These are phyloP conservation scores for Hypoxylon sp. DNA, from an alignment of 2,329 filamentous ascomycete genomes.

Conservation along the genomic window DNA sequence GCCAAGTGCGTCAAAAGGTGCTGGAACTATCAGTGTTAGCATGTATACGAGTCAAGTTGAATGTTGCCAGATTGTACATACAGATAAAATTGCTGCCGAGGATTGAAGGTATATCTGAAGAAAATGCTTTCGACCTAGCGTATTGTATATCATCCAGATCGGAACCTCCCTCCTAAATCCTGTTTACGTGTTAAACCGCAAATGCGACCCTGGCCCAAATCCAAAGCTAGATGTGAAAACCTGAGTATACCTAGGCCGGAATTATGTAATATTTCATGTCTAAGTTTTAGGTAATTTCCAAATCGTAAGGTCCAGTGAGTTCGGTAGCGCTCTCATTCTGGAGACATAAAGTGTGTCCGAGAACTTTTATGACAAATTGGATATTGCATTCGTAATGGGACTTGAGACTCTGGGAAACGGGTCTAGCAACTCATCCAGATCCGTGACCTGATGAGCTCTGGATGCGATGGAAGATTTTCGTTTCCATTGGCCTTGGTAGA, in stretches of 20 bases:
- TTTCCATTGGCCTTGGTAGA: constrained; percentile 43
- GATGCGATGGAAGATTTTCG: constrained; percentile 26
- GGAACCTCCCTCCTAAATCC: background rate
- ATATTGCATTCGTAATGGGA: background rate
- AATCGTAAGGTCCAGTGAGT: background rate
- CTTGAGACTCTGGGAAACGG: constrained; percentile 2
- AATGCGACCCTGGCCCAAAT: background rate
- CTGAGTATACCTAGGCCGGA: background rate
- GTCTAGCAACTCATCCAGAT: constrained; percentile 14
- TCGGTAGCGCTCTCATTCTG: background rate
- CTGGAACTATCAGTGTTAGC: constrained; percentile 21
- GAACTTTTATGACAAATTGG: constrained; percentile 14
- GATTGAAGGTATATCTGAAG: constrained; percentile 4
- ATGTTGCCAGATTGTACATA: constrained; percentile 19
- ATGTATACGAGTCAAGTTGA: constrained; percentile 17
- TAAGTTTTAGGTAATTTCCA: background rate
- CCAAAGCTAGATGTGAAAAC: background rate
- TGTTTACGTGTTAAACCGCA: background rate
- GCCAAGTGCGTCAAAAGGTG: background rate
- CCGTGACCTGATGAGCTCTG: background rate
- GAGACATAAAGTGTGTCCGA: background rate
- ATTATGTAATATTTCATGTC: background rate
- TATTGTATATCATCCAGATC: constrained; percentile 2
- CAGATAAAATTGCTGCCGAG: constrained; percentile 1
- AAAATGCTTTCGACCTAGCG: background rate